phyloP scores from a whole-genome alignment of 192 early-diverging fungal genomes.

The Podila epicladia region DNA sequence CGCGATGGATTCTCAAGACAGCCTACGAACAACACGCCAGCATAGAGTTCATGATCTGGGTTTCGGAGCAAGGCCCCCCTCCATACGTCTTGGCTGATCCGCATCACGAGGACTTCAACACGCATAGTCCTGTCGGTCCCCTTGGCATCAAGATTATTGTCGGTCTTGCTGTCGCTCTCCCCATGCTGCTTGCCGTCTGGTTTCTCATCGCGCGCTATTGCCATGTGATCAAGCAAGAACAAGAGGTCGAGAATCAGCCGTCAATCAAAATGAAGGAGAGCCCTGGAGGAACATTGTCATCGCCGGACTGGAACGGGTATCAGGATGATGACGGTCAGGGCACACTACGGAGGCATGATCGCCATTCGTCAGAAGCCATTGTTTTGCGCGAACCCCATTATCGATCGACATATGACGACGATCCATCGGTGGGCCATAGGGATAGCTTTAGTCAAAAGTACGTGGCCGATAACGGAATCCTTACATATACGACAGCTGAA shows the following conservation, averaged over 20 bases:
- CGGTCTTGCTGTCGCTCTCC: slow-evolving; percentile 4
- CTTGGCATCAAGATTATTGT: slow-evolving; percentile 6
- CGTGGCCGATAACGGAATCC: slow-evolving; percentile 6
- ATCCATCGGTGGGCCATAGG: slow-evolving; percentile 18
- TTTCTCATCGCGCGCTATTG: slow-evolving; percentile 3
- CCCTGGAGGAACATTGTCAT: background rate
- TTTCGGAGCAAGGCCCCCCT: background rate
- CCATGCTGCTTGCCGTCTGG: slow-evolving; percentile 5
- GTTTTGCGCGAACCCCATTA: background rate
- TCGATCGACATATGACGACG: slow-evolving; percentile 14
- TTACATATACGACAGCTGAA: background rate
- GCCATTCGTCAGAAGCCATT: background rate
- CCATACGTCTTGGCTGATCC: background rate
- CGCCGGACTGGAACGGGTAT: background rate
- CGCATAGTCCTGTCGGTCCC: background rate
- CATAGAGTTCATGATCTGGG: slow-evolving; percentile 16
- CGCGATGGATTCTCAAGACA: slow-evolving; percentile 4
- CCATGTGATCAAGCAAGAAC: background rate
- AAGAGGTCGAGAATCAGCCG: background rate
- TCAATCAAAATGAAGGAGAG: too few species aligned
- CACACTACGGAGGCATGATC: background rate
- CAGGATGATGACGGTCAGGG: background rate
- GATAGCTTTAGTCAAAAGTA: slow-evolving; percentile 23
- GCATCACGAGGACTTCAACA: background rate
- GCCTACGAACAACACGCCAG: background rate